A percentile compares a stretch with the other conserved stretches of the same genome.
These are phyloP conservation scores for Alopecurus myosuroides DNA, from an alignment of 176 grass and related monocot species.

Conservation along the genomic window DNA sequence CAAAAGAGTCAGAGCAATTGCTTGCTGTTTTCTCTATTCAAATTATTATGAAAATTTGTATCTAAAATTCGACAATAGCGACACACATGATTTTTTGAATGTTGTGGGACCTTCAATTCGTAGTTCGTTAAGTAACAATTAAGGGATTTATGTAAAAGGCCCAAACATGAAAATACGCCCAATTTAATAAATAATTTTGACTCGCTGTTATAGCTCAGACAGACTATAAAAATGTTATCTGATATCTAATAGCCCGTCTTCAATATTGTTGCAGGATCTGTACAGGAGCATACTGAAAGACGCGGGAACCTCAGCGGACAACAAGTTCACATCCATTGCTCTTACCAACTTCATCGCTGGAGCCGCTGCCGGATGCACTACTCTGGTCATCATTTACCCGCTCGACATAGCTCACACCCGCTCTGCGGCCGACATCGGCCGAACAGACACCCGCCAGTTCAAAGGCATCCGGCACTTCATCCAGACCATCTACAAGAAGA, in stretches of 20 bases:
- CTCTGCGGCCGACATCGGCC: constrained; percentile 81
- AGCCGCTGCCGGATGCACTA: constrained; percentile 86
- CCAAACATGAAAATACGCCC: not conserved
- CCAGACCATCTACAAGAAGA: constrained; percentile 75
- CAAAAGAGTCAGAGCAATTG: not conserved
- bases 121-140: not conserved
- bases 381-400: constrained; percentile 89
- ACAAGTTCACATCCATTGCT: constrained; percentile 59
- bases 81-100: not conserved
- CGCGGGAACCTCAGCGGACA: constrained; percentile 34
- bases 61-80: not conserved
- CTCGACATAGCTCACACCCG: constrained; percentile 96
- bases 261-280: constrained; percentile 62
- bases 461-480: constrained; percentile 87
- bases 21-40: not conserved
- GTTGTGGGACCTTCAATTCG: not conserved
- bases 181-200: not conserved
- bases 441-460: constrained; percentile 74
- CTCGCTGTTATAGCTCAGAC: not conserved
- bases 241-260: not conserved
- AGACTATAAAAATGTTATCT: not conserved
- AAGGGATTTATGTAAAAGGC: not conserved
- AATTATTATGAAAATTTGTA: not conserved
- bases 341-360: constrained; percentile 79
- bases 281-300: constrained; percentile 69